Base-by-base conservation (phyloP, 2,329 filamentous ascomycete species). In the Ophiostoma sp. region DNA sequence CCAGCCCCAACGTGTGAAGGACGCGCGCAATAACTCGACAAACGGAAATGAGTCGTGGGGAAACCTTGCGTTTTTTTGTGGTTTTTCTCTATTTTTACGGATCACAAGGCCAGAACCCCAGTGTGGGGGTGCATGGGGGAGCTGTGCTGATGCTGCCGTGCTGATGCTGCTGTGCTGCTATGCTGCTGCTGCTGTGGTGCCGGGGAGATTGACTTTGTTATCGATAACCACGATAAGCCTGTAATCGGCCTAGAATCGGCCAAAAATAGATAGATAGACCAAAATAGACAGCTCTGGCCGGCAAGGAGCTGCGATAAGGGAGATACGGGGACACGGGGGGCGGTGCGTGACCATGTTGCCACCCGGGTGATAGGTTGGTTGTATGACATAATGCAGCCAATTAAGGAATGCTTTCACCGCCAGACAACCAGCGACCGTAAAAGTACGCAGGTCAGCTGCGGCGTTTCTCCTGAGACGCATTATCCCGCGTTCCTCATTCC, bases 391-490 rank as follows among this genome's bases (percentile, higher is more conserved):
- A 57, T 31, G 52, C 23, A 27, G 52, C 52, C 52, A 57, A 57
- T 27, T 57, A 57, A 48, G 44, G 44, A 48, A 48, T 57, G 52
- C 52, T 57, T 57, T 27, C 52, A 57, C 52, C 52, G 52, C 52
- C 23, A n/a, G 23, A 23, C 52, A 57, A 57, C 27, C 44, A 48
- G 20, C 44, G 7, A 7, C 15, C 7, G 6, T 4, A 48, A 48
- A 57, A 57, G 52, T 57, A 57, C 52, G n/a, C 52, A 23, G 23
- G 52, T 27, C 52, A 57, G n/a, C 23, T 57, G 23, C 52, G 52
- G 27, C 52, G 23, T 57, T 57, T 23, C 52, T 57, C 23, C 52
- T 27, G 52, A 57, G n/a, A 57, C 44, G 27, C 20, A 57, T 57
- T 27, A 57, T 57, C 52, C 52, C 23, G 27, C n/a, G 20, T 48